phyloP scores from a whole-genome alignment of 108 stramenopile genomes.

The Fragilaria radians region DNA sequence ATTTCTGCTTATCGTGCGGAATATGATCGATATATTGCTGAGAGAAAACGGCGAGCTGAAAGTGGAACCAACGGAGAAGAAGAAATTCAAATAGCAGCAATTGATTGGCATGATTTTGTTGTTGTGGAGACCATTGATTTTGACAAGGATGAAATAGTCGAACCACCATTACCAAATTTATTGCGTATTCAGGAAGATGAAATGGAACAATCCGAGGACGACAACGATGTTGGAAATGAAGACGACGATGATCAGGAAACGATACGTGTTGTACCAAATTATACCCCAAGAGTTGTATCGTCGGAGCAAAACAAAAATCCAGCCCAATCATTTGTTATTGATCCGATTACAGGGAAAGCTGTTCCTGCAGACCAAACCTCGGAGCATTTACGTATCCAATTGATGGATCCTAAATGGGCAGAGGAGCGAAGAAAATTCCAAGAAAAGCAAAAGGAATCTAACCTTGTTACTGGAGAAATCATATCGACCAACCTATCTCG shows the following conservation, averaged over 20 bases:
- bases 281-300: conserved; percentile 87
- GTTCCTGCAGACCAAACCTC: conserved; percentile 79
- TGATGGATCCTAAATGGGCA: conserved; percentile 95
- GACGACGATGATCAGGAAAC: conserved; percentile 73
- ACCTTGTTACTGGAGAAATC: conserved; percentile 82
- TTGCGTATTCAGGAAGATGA: conserved; percentile 25
- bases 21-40: conserved; percentile 76
- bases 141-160: conserved; percentile 75
- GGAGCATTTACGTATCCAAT: conserved; percentile 98
- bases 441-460: conserved; percentile 91
- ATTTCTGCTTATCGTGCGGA: conserved; percentile 70
- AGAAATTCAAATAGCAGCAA: conserved; percentile 35
- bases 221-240: no score
- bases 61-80: conserved; percentile 50
- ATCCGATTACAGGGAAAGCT: conserved; percentile 91
- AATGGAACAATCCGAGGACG: conserved; percentile 67
- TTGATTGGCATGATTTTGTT: conserved; percentile 99
- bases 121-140: conserved; percentile 98
- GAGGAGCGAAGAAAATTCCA: conserved; percentile 82
- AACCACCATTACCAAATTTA: conserved; percentile 65
- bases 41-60: conserved; percentile 49
- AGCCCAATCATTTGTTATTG: conserved; percentile 73
- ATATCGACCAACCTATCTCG: conserved; percentile 84
- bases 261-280: conserved; percentile 84
- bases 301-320: neutral